Percentiles rank a stretch among this genome's conserved stretches.
phyloP scores from a whole-genome alignment of 148 eudicot genomes.

The Bassia scoparia region DNA sequence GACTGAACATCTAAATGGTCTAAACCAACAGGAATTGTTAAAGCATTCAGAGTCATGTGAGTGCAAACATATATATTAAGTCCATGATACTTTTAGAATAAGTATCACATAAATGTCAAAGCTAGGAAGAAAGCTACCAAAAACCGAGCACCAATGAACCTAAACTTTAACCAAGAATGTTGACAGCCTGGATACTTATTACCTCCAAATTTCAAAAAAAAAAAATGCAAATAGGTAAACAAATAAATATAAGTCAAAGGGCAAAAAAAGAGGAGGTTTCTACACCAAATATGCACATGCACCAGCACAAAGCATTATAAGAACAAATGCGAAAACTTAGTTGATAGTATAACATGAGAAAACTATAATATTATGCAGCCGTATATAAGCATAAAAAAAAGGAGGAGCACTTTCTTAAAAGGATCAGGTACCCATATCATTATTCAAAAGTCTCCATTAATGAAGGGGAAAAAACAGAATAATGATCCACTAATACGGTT shows the following conservation, averaged over 20 bases:
- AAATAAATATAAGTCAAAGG: not conserved
- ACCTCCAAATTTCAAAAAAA: not conserved
- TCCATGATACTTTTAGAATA: no score
- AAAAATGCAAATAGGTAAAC: not conserved
- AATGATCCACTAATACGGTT: not conserved
- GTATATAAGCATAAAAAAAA: no score
- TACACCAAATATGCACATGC: not conserved
- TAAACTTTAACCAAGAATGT: not conserved
- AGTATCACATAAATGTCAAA: not conserved
- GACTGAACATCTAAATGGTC: no score
- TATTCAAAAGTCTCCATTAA: not conserved
- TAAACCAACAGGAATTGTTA: no score
- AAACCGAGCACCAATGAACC: not conserved
- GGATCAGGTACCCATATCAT: not conserved
- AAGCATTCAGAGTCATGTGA: no score
- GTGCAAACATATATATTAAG: no score
- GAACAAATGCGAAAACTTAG: not conserved
- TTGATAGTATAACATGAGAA: not conserved
- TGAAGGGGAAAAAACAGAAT: not conserved
- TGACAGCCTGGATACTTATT: not conserved
- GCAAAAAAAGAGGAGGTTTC: no score
- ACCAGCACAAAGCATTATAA: not conserved
- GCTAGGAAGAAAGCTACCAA: not conserved
- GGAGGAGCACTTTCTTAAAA: not conserved
- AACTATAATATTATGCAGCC: no score